phyloP scores from a whole-genome alignment of 352 stramenopile genomes.

The Thalassiosira oceanica region DNA sequence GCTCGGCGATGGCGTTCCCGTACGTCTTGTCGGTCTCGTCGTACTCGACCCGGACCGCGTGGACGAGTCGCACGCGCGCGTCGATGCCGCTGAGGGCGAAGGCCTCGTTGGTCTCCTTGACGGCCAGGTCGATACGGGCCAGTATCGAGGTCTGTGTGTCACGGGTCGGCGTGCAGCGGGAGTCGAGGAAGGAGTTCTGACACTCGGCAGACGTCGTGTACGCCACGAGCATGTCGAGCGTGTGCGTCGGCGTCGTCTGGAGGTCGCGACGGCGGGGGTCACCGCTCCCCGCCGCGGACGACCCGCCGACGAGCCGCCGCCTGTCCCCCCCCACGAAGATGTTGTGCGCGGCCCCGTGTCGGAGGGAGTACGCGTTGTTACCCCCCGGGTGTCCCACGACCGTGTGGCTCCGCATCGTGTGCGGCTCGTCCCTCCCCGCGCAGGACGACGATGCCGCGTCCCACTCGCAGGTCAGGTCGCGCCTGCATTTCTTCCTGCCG shows the following conservation, averaged over 20 bases:
- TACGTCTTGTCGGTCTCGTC: not conserved
- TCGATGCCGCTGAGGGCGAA: not conserved
- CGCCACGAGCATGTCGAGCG: not conserved
- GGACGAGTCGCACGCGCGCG: not conserved
- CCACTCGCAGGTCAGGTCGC: not conserved
- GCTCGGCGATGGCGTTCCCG: not conserved
- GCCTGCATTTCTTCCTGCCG: not conserved
- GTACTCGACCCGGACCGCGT: not conserved
- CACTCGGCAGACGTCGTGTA: too few relatives aligned
- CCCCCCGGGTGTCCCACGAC: too few relatives aligned
- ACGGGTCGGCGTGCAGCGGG: not conserved
- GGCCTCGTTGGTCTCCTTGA: slow-evolving; percentile 11
- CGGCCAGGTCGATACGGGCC: slow-evolving; percentile 1
- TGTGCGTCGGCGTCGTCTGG: not conserved
- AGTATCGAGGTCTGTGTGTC: not conserved
- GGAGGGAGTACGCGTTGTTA: too few relatives aligned
- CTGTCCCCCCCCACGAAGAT: too few relatives aligned
- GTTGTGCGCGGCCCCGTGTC: too few relatives aligned
- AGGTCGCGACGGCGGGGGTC: too few relatives aligned
- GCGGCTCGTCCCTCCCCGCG: too few relatives aligned
- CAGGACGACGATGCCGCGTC: not conserved
- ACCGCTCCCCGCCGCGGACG: not conserved
- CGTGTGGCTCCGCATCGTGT: too few relatives aligned
- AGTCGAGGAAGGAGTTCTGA: too few relatives aligned
- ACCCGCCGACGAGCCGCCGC: too few relatives aligned